Base-by-base conservation (phyloP, 495 filamentous ascomycete genomes). In the Friedmanniomyces endolithicus region DNA sequence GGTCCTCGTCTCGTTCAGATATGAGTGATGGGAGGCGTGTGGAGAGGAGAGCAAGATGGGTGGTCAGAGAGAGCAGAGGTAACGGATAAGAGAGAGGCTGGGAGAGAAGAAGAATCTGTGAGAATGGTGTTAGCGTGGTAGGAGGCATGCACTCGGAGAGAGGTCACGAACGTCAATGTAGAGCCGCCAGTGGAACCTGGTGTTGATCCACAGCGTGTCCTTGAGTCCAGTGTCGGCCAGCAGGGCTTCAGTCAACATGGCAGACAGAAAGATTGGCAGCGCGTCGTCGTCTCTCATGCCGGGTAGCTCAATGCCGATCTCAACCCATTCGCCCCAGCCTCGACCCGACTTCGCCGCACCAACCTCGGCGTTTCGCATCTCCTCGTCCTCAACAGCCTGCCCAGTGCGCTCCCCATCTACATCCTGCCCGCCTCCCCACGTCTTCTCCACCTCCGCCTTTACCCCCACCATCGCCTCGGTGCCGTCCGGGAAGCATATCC, bases 391-490 rank as follows among this genome's bases (percentile, higher is more conserved):
- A 11, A 12, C 39, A 6, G 34, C 44, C 11, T 48, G 46, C 8
- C 40, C 35, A 14, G 35, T 55, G 23, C 31, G 27, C 11, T 39
- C 43, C 24, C 31, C 27, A 24, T 37, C 50, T 4, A 54, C 63
- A 31, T 43, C 35, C 49, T 55, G 52, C 47, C n/a, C 27, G 27
- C 4, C 27, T 9, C 4, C 27, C 9, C 40, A 56, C 11, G 82
- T 85, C 68, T 76, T 79, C 71, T 95, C 87, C 7, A 97, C 86
- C 68, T 96, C 90, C 2, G 82, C 88, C 68, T 97, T 97, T 47
- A 96, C 83, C 31, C 92, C 92, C 20, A 95, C 90, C 55, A 97
- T 82, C 7, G 90, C 92, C 70, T 98, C 90, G 1, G 86, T 90
- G 41, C 94, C 94, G 66, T 97, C 92, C 12, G 88, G 86, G 68